These are phyloP conservation scores for Artomyces pyxidatus DNA, from an alignment of 768 basidiomycete genomes.

Conservation along the genomic window DNA sequence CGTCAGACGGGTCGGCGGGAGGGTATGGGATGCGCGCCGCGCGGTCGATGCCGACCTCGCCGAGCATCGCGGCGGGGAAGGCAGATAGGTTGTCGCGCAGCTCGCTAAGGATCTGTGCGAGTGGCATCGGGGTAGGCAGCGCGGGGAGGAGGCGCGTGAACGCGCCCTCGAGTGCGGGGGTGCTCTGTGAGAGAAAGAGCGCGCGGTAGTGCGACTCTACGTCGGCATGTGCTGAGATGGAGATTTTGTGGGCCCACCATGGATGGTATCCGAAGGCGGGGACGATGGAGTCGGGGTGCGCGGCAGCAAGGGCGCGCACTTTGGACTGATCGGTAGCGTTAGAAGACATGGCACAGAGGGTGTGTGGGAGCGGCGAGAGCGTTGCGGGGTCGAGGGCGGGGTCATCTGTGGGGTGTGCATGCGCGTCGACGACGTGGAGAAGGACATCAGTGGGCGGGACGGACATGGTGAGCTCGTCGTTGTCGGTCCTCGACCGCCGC, in stretches of 20 bases:
- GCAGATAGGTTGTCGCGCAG: slow-evolving; percentile 51
- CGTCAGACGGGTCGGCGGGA: slow-evolving; percentile 8
- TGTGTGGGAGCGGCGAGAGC: slow-evolving; percentile 52
- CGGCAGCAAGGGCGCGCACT: slow-evolving; percentile 56
- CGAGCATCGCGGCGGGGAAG: slow-evolving; percentile 73
- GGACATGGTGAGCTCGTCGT: background rate
- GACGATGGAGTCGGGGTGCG: slow-evolving; percentile 60
- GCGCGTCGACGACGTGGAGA: slow-evolving; percentile 72
- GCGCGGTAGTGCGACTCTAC: slow-evolving; percentile 71
- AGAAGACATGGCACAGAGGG: slow-evolving; percentile 80
- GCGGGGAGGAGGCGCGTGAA: slow-evolving; percentile 51
- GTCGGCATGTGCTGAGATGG: slow-evolving; percentile 27
- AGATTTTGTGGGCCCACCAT: slow-evolving; percentile 84
- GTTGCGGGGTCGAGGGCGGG: slow-evolving; percentile 38
- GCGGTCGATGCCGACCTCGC: slow-evolving; percentile 90
- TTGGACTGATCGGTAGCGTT: slow-evolving; percentile 57
- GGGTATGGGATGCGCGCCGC: slow-evolving; percentile 57
- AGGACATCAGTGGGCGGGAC: slow-evolving; percentile 37
- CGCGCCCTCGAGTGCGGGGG: slow-evolving; percentile 23
- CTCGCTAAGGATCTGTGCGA: slow-evolving; percentile 49
- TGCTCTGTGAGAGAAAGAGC: slow-evolving; percentile 46
- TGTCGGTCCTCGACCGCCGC: background rate
- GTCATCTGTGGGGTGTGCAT: slow-evolving; percentile 86
- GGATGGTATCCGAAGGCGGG: slow-evolving; percentile 94
- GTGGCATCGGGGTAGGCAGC: slow-evolving; percentile 66